Evolutionary conservation across 768 basidiomycete genomes (phyloP).

Genomic region (Mycena kentingensis): DNA sequence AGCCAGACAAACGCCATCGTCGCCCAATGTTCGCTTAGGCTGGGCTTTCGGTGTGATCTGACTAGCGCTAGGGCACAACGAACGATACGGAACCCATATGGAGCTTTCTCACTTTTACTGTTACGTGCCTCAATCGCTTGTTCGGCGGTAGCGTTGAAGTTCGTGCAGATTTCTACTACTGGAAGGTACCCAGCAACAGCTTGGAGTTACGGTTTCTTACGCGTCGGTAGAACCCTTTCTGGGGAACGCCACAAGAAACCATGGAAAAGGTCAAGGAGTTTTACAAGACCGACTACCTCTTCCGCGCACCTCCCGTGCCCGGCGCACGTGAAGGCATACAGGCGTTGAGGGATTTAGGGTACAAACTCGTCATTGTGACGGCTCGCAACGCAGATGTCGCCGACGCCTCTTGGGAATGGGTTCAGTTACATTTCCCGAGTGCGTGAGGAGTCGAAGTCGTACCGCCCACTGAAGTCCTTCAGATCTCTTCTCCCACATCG

Average conservation of each 20-base stretch:
- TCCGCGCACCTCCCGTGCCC: conserved; percentile 51
- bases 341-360: conserved; percentile 62
- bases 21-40: conserved; percentile 51
- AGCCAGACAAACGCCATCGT: conserved; percentile 57
- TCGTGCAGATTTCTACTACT: conserved; percentile 66
- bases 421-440: conserved; percentile 66
- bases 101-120: conserved; percentile 61
- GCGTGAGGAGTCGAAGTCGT: conserved; percentile 18
- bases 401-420: conserved; percentile 67
- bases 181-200: conserved; percentile 67
- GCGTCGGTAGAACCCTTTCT: conserved; percentile 48
- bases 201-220: background rate
- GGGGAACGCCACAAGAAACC: conserved; percentile 64
- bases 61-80: conserved; percentile 67
- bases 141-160: background rate
- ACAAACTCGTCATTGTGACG: conserved; percentile 72
- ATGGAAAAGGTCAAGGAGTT: conserved; percentile 59
- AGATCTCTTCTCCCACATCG: conserved; percentile 58
- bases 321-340: conserved; percentile 63
- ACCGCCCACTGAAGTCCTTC: background rate
- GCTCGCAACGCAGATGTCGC: conserved; percentile 61
- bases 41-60: background rate
- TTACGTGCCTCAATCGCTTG: conserved; percentile 34
- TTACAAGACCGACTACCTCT: conserved; percentile 54
- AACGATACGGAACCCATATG: conserved; percentile 57